Base-by-base conservation (phyloP, 2,329 filamentous ascomycete genomes). In the Epichloe uncinata region DNA sequence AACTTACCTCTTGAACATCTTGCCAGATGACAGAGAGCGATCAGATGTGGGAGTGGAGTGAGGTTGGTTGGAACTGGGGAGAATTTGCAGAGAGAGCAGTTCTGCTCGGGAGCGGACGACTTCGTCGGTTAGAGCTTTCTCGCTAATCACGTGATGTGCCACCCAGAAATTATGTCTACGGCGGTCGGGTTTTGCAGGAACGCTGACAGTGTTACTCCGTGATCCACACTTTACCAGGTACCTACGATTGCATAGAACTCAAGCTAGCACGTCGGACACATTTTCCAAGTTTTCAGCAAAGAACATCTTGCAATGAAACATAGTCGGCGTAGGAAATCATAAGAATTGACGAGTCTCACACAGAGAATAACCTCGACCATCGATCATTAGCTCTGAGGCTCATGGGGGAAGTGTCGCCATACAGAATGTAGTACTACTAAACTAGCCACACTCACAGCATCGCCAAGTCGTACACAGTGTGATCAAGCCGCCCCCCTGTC, bases 1-100 rank as follows among this genome's bases (percentile, higher is more conserved):
- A 63, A 78, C 81, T 72, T 72, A 87, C 84, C 82, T 86, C 82
- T 85, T 85, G 75, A 86, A 84, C 84, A 87, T 87, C 81, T 78
- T 85, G 77, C 71, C 71, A 75, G 79, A 82, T 80, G 77, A 77
- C 73, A 72, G 73, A 78, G 77, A 79, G 77, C 77, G 74, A 74
- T 76, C 71, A 68, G 68, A 70, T 69, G 77, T 74, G 69, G 66
- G 72, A 72, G 74, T 73, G 75, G 73, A 76, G 73, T 73, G 70
- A 70, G 70, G 72, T 74, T 72, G 64, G 68, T 68, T 66, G 67
- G 67, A 65, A 61, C 65, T 69, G 68, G 67, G 66, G 66, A 71
- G 69, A 71, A 70, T 70, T 70, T 69, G 66, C 65, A 66, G 66
- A 67, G 60, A 69, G 68, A 72, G 69, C 68, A 71, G 69, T 69